Evolutionary conservation across 352 stramenopile genomes (phyloP).

Genomic region (Hyaloperonospora brassicae): DNA sequence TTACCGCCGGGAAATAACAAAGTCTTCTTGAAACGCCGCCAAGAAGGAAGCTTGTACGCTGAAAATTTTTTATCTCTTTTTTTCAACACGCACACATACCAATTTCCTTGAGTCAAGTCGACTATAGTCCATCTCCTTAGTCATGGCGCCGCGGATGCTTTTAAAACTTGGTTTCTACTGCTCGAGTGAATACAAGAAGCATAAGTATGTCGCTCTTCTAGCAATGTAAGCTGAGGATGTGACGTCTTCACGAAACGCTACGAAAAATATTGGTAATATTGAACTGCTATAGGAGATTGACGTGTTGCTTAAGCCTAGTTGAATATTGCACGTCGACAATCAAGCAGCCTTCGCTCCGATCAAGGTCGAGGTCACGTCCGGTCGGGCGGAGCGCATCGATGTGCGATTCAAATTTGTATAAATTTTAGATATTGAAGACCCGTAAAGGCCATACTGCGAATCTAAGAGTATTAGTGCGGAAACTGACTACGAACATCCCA

Average conservation of each 20-base stretch:
- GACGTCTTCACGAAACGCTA: neutral
- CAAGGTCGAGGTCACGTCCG: conserved; percentile 6
- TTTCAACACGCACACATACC: too few species aligned
- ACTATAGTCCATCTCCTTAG: too few species aligned
- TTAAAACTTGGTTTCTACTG: too few species aligned
- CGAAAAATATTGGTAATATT: conserved; percentile 10
- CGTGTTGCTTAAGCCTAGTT: neutral
- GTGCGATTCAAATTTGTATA: conserved; percentile 10
- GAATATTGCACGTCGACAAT: conserved; percentile 11
- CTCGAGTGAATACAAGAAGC: conserved; percentile 16
- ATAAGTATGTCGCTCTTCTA: conserved; percentile 2
- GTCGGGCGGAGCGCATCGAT: conserved; percentile 9
- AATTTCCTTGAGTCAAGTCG: too few species aligned
- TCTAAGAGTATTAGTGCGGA: conserved; percentile 8
- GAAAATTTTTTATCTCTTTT: too few species aligned
- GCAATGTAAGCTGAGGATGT: conserved; percentile 4
- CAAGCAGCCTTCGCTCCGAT: conserved; percentile 15
- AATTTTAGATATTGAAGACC: conserved; percentile 7
- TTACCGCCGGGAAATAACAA: too few species aligned
- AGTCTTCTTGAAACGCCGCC: too few species aligned
- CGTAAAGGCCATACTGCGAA: conserved; percentile 8
- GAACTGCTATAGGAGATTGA: conserved; percentile 4
- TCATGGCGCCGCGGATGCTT: too few species aligned
- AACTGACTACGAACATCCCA: conserved; percentile 7
- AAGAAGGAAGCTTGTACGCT: too few species aligned